phyloP scores from a whole-genome alignment of 441 rosid genomes.

The Arabidopsis lyrata region DNA sequence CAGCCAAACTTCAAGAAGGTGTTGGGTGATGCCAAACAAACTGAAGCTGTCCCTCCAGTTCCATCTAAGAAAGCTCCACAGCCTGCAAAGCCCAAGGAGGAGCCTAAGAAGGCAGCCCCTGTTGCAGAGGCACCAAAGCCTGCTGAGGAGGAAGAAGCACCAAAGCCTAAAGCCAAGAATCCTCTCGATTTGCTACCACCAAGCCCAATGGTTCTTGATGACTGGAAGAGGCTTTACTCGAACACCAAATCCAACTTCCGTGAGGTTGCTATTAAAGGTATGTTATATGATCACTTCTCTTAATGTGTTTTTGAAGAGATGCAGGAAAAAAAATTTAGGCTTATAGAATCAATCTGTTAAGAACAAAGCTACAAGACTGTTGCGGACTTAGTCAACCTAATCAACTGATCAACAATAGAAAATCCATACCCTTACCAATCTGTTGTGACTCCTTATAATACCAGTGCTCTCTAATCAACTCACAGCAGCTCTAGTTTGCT shows the following conservation, averaged over 20 bases:
- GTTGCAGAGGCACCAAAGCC: slow-evolving; percentile 58
- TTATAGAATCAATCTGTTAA: background rate
- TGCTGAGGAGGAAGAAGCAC: slow-evolving; percentile 74
- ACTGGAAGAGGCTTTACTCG: slow-evolving; percentile 97
- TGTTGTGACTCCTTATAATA: background rate
- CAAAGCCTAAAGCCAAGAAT: slow-evolving; percentile 89
- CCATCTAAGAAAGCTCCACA: slow-evolving; percentile 62
- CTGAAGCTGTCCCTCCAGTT: slow-evolving; percentile 66
- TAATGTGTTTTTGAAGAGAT: background rate
- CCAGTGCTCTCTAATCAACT: background rate
- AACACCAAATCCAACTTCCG: slow-evolving; percentile 95
- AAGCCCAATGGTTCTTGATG: slow-evolving; percentile 88
- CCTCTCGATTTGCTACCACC: slow-evolving; percentile 93
- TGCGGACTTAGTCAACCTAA: no score
- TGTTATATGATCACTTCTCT: background rate
- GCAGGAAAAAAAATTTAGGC: background rate
- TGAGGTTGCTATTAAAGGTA: slow-evolving; percentile 92
- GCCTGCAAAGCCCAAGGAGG: slow-evolving; percentile 68
- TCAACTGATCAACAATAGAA: background rate
- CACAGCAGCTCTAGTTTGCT: background rate
- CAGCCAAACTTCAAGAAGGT: slow-evolving; percentile 86
- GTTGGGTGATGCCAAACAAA: slow-evolving; percentile 78
- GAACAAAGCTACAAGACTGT: background rate
- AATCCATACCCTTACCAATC: background rate
- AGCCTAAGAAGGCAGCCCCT: slow-evolving; percentile 56